Conservation (phyloP, 202 grass and related monocot genomes). For the Setaria viridis region DNA sequence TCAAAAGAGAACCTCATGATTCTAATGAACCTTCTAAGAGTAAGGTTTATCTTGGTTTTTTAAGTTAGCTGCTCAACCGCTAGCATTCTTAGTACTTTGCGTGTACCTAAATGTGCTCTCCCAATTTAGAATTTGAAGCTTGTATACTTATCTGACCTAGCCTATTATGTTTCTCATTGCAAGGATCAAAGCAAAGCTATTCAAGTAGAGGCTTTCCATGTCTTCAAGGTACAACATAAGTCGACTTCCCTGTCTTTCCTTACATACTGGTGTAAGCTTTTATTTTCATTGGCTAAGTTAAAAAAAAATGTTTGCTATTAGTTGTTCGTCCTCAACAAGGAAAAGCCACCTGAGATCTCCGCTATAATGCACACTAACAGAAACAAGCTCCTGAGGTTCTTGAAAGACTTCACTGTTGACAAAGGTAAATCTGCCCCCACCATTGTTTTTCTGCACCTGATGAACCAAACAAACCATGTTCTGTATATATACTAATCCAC, state of each 20-base stretch:
- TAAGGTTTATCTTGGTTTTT: constrained; percentile 38
- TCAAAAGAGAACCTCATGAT: constrained; percentile 88
- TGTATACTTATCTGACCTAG: background rate
- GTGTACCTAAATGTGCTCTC: background rate
- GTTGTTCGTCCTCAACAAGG: constrained; percentile 79
- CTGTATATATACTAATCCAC: background rate
- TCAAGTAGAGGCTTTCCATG: constrained; percentile 85
- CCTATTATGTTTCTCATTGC: constrained; percentile 12
- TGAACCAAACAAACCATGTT: background rate
- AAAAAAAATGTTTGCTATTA: constrained; percentile 31
- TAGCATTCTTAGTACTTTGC: background rate
- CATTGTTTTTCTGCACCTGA: background rate
- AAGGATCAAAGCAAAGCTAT: constrained; percentile 86
- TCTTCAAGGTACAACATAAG: constrained; percentile 73
- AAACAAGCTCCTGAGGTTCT: constrained; percentile 76
- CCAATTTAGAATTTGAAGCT: background rate
- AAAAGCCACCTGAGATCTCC: constrained; percentile 74
- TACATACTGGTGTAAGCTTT: background rate
- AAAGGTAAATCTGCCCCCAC: constrained; percentile 57
- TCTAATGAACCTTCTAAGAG: constrained; percentile 93
- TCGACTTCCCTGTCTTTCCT: background rate
- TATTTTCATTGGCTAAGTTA: background rate
- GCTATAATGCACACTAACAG: constrained; percentile 75
- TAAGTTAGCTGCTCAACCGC: background rate
- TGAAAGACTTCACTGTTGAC: constrained; percentile 61